These are phyloP conservation scores for Sonneratia caseolaris DNA, from an alignment of 345 rosid species.

Conservation along the genomic window DNA sequence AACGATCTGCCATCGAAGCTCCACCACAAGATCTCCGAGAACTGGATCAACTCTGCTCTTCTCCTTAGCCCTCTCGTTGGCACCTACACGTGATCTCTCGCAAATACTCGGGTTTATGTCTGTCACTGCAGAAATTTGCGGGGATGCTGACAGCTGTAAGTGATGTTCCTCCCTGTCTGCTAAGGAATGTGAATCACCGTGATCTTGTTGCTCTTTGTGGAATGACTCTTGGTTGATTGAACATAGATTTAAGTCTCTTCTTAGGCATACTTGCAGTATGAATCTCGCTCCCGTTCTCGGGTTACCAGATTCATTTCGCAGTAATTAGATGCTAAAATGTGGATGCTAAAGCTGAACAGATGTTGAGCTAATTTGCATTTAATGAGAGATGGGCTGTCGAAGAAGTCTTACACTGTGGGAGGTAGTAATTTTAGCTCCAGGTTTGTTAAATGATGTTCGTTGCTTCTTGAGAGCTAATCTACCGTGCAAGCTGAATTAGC, in stretches of 20 bases:
- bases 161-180: no score
- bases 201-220: no score
- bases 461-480: neutral
- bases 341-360: neutral
- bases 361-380: neutral
- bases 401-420: neutral
- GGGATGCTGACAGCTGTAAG: no score
- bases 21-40: conserved; percentile 75
- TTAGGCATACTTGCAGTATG: no score
- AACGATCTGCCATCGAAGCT: conserved; percentile 63
- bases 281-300: neutral
- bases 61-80: conserved; percentile 57
- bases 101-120: neutral
- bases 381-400: neutral
- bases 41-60: conserved; percentile 71
- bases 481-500: neutral
- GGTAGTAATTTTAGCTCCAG: neutral
- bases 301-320: neutral
- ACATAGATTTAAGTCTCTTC: no score
- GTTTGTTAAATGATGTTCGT: neutral
- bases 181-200: no score
- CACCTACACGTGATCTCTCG: conserved; percentile 37
- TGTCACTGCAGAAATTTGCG: no score
- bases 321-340: neutral
- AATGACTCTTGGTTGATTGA: no score